These are phyloP conservation scores for Aspergillus tanneri DNA, from an alignment of 2,329 filamentous ascomycete genomes.

Conservation along the genomic window DNA sequence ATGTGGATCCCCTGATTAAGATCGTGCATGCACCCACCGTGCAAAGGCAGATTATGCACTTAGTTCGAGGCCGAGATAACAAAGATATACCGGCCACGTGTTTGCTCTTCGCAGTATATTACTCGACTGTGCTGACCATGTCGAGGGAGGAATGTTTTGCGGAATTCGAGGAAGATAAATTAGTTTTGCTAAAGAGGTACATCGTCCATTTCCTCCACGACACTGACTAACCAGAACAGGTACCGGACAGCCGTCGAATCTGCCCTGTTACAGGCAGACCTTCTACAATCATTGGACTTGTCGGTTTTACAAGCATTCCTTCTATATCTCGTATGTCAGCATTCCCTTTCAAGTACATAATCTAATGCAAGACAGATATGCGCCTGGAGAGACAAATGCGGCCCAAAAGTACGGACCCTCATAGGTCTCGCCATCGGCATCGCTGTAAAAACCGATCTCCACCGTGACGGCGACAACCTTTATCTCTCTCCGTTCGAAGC, in stretches of 20 bases:
- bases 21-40: slow-evolving; percentile 55
- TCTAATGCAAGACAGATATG: slow-evolving; percentile 17
- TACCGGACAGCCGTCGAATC: slow-evolving; percentile 21
- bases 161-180: slow-evolving; percentile 16
- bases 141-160: slow-evolving; percentile 12
- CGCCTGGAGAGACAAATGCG: slow-evolving; percentile 14
- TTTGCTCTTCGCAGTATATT: slow-evolving; percentile 21
- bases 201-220: background rate
- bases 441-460: slow-evolving; percentile 16
- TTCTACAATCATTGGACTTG: slow-evolving; percentile 15
- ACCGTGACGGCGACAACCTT: slow-evolving; percentile 10
- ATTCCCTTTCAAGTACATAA: too few relatives aligned
- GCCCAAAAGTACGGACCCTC: slow-evolving; percentile 12
- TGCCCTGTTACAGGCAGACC: slow-evolving; percentile 11
- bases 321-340: slow-evolving; percentile 21
- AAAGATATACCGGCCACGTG: slow-evolving; percentile 7
- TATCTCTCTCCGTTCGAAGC: slow-evolving; percentile 17
- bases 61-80: slow-evolving; percentile 15
- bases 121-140: slow-evolving; percentile 17
- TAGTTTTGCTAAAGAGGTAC: slow-evolving; percentile 14
- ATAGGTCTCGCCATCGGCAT: slow-evolving; percentile 13
- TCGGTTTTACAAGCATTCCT: slow-evolving; percentile 21
- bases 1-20: slow-evolving; percentile 57
- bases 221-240: slow-evolving; percentile 10
- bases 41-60: slow-evolving; percentile 49